phyloP scores from a whole-genome alignment of 1,139 yeast species.

The Pichia sp. region DNA sequence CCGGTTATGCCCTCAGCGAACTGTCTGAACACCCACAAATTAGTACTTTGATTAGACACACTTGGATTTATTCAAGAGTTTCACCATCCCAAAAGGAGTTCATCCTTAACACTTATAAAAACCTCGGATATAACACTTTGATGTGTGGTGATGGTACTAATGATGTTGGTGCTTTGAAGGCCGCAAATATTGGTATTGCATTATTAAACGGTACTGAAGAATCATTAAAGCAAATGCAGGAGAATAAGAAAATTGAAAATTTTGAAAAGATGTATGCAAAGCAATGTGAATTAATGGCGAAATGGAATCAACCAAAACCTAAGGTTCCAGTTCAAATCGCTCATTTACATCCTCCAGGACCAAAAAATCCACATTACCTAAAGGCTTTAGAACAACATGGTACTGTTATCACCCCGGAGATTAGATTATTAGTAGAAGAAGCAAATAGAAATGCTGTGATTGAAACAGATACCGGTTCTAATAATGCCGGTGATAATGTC shows the following conservation, averaged over 20 bases:
- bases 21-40: constrained; percentile 57
- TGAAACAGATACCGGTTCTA: constrained; percentile 11
- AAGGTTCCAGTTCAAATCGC: constrained; percentile 86
- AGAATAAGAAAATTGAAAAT: constrained; percentile 62
- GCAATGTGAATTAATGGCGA: constrained; percentile 67
- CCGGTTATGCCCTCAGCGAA: constrained; percentile 81
- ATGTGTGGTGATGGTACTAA: constrained; percentile 99
- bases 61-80: constrained; percentile 98
- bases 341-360: constrained; percentile 95
- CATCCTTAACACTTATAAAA: constrained; percentile 73
- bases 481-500: neutral
- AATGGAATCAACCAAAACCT: constrained; percentile 81
- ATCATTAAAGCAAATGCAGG: constrained; percentile 84
- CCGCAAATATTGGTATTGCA: constrained; percentile 98
- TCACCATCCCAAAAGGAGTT: constrained; percentile 95
- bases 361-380: constrained; percentile 78
- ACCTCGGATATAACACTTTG: constrained; percentile 83
- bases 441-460: constrained; percentile 32
- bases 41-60: constrained; percentile 65
- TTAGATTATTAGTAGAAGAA: constrained; percentile 47
- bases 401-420: constrained; percentile 59
- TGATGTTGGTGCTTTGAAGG: constrained; percentile 98
- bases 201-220: constrained; percentile 94
- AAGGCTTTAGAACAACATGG: constrained; percentile 83
- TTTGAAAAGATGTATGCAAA: constrained; percentile 68